phyloP scores from a whole-genome alignment of 2,329 filamentous ascomycete species.

The Fusarium oligoseptatum region DNA sequence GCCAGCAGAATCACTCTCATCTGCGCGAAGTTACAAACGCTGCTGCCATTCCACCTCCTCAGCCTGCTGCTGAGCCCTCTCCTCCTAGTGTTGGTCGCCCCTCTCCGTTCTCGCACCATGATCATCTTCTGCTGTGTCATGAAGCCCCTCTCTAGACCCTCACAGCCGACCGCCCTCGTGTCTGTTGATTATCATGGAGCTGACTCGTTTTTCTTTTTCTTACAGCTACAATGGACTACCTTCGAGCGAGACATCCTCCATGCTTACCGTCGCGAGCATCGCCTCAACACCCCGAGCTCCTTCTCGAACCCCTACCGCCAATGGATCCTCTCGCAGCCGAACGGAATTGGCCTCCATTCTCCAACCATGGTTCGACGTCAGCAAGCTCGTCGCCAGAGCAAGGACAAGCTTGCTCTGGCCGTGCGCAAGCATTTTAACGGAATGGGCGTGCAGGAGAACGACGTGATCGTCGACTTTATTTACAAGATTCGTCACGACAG shows the following conservation, averaged over 20 bases:
- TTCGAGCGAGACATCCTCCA: slow-evolving; percentile 78
- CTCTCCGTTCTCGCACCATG: slow-evolving; percentile 21
- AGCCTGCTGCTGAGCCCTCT: slow-evolving; percentile 47
- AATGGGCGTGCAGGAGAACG: slow-evolving; percentile 82
- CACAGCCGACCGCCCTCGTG: background rate
- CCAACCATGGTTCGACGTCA: slow-evolving; percentile 80
- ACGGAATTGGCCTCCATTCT: slow-evolving; percentile 77
- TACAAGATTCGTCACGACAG: slow-evolving; percentile 70
- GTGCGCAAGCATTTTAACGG: slow-evolving; percentile 89
- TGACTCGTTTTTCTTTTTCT: slow-evolving; percentile 27
- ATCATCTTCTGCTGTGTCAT: slow-evolving; percentile 3
- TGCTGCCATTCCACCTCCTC: slow-evolving; percentile 50
- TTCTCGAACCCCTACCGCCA: slow-evolving; percentile 75
- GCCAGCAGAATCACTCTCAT: slow-evolving; percentile 62
- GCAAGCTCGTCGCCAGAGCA: slow-evolving; percentile 74
- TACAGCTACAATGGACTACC: slow-evolving; percentile 74
- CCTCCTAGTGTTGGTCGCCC: slow-evolving; percentile 52
- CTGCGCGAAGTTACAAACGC: slow-evolving; percentile 60
- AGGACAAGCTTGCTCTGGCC: slow-evolving; percentile 77
- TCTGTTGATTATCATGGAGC: background rate
- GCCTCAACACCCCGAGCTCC: slow-evolving; percentile 76
- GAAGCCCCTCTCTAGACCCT: background rate
- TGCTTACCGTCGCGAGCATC: slow-evolving; percentile 80
- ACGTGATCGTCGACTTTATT: slow-evolving; percentile 84
- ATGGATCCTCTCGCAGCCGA: slow-evolving; percentile 70